Conservation (phyloP, 2,329 filamentous ascomycete genomes). For the Clarireedia sp. region DNA sequence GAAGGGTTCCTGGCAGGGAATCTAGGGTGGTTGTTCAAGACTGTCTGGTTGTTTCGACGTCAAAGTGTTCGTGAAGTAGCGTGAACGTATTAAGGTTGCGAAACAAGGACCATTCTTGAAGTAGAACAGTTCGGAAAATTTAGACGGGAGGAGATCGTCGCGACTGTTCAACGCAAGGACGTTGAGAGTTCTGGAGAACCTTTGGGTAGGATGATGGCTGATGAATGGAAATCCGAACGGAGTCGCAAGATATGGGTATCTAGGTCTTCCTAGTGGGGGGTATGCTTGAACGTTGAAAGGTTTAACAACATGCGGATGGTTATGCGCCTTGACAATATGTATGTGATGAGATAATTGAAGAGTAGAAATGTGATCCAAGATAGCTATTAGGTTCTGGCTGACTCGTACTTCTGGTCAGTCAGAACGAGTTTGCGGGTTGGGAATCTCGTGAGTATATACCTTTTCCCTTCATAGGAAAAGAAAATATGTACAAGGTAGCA, state of each 20-base stretch:
- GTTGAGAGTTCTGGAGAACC: constrained; percentile 12
- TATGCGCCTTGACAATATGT: constrained; percentile 1
- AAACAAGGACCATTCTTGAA: constrained; percentile 28
- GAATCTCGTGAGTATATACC: constrained; percentile 5
- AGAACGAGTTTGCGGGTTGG: neutral
- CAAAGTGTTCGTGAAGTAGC: constrained; percentile 18
- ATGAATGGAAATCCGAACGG: neutral
- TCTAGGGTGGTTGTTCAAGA: constrained; percentile 19
- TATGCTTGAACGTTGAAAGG: constrained; percentile 2
- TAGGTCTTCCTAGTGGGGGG: neutral
- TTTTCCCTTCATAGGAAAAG: neutral
- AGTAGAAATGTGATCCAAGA: neutral
- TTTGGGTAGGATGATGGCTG: constrained; percentile 4
- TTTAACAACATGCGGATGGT: neutral
- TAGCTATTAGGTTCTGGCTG: neutral
- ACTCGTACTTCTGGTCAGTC: neutral
- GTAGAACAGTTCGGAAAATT: constrained; percentile 10
- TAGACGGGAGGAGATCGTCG: constrained; percentile 16
- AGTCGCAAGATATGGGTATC: neutral
- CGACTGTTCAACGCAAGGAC: constrained; percentile 4
- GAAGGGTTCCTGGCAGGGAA: constrained; percentile 17
- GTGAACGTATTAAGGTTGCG: constrained; percentile 22
- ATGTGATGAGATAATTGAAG: neutral
- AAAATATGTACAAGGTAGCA: constrained; percentile 1
- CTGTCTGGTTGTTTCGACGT: constrained; percentile 27